Evolutionary conservation across 495 filamentous ascomycete species (phyloP).

Genomic region (Aspergillus cristatus): DNA sequence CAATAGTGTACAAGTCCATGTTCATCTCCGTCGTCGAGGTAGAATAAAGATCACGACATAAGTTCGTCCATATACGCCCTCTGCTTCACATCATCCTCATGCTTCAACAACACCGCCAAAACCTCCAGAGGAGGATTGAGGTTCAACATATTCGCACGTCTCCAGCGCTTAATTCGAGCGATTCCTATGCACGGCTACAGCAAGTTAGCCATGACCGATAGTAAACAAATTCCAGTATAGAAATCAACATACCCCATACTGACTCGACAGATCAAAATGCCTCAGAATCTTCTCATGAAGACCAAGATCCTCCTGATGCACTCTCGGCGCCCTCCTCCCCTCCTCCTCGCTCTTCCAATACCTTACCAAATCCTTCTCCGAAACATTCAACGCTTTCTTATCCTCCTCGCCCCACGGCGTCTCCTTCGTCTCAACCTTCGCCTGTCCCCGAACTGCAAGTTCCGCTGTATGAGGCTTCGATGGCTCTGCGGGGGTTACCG

Average conservation of each 20-base stretch:
- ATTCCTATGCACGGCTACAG: constrained; percentile 83
- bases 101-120: constrained; percentile 70
- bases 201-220: constrained; percentile 8
- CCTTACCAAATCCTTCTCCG: constrained; percentile 50
- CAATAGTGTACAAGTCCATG: too few relatives aligned
- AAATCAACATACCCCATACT: constrained; percentile 70
- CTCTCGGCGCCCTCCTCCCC: constrained; percentile 46
- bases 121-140: constrained; percentile 86
- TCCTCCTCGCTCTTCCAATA: constrained; percentile 68
- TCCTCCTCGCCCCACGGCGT: constrained; percentile 41
- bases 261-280: constrained; percentile 78
- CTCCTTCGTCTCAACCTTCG: constrained; percentile 30
- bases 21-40: too few relatives aligned
- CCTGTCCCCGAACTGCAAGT: constrained; percentile 34
- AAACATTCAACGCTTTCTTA: constrained; percentile 47
- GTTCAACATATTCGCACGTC: constrained; percentile 66
- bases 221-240: background rate
- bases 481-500: constrained; percentile 13
- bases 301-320: constrained; percentile 65
- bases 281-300: constrained; percentile 76
- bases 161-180: constrained; percentile 73
- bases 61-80: constrained; percentile 74
- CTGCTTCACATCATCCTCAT: constrained; percentile 46
- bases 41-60: constrained; percentile 34
- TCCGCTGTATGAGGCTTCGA: constrained; percentile 40